Conservation (phyloP, 2,329 filamentous ascomycete species). For the Pyrenochaeta sp. region DNA sequence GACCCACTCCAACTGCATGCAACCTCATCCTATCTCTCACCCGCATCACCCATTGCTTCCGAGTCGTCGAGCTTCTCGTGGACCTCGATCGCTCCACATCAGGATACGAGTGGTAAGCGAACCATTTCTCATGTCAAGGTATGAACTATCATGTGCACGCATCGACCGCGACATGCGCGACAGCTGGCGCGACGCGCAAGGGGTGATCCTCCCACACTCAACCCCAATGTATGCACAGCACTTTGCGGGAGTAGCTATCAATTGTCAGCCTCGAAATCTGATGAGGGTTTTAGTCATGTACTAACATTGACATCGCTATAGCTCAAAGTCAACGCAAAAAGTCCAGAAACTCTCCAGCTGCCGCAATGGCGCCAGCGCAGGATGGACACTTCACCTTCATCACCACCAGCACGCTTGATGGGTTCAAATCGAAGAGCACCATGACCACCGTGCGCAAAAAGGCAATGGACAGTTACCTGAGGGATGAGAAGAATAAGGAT, state of each 20-base stretch:
- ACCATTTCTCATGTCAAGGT: constrained; percentile 14
- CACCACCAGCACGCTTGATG: constrained; percentile 39
- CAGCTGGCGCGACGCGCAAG: constrained; percentile 1
- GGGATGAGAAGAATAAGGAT: constrained; percentile 29
- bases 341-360: constrained; percentile 20
- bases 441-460: constrained; percentile 47
- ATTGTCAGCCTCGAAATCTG: neutral
- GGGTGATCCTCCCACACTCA: neutral
- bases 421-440: constrained; percentile 40
- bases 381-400: constrained; percentile 39
- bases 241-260: neutral
- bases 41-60: constrained; percentile 29
- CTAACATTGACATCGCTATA: constrained; percentile 13
- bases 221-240: neutral
- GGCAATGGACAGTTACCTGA: constrained; percentile 46
- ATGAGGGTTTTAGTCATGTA: neutral
- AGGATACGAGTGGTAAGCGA: constrained; percentile 34
- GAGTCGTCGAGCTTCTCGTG: constrained; percentile 29
- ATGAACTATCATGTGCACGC: constrained; percentile 1
- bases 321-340: constrained; percentile 12
- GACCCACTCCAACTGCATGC: constrained; percentile 25
- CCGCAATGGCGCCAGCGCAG: constrained; percentile 13
- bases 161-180: neutral
- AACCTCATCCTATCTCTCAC: constrained; percentile 28
- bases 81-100: constrained; percentile 32